Evolutionary conservation across 139 green algal species (phyloP), one percentile per base, ranked within the genome.

Genomic region (Chlamydomonas applanata): DNA sequence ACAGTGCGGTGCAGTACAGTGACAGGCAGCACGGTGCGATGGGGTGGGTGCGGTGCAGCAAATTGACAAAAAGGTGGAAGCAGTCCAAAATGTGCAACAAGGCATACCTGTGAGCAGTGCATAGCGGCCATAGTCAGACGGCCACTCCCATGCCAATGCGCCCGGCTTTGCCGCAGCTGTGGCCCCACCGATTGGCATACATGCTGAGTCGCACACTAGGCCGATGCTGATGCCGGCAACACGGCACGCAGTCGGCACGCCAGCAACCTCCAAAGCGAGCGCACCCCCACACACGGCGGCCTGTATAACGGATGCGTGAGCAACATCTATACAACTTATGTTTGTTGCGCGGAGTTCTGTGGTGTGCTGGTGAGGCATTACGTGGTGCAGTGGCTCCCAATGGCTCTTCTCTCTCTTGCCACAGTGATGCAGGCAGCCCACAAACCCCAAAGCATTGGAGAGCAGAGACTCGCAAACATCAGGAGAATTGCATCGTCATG

Each of bases 161-260:
- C 19, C 27, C 4, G 30, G 19, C 17, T 4, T 44, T 4, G 27
- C 61, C 11, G 40, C 7, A 13, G 27, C 13, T 69, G 61, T 27
- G 17, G 27, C 7, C 5, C 68, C 68, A 32, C 46, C 52, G 24
- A 33, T n/a, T 3, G 57, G 29, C 52, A 53, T 27, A 3, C 36
- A 46, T 9, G 29, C 4, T 4, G 11, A 22, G 16, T 85, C 69
- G 0, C 69, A 64, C 14, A 82, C 19, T 7, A 90, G 72, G 4
- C 83, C 83, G 34, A 90, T 75, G 69, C 78, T 83, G 66, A 91
- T 78, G 36, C 79, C 87, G 35, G 86, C 88, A 25, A 88, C 88
- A 11, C 79, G 73, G 22, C n/a, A 40, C 24, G 44, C 63, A 2
- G 90, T 29, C 0, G 89, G 87, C 73, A 94, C 82, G 0, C 87